Percentiles rank a stretch among this genome's conserved stretches.
Conservation (phyloP, 495 filamentous ascomycete species). For the Choiromyces venosus region DNA sequence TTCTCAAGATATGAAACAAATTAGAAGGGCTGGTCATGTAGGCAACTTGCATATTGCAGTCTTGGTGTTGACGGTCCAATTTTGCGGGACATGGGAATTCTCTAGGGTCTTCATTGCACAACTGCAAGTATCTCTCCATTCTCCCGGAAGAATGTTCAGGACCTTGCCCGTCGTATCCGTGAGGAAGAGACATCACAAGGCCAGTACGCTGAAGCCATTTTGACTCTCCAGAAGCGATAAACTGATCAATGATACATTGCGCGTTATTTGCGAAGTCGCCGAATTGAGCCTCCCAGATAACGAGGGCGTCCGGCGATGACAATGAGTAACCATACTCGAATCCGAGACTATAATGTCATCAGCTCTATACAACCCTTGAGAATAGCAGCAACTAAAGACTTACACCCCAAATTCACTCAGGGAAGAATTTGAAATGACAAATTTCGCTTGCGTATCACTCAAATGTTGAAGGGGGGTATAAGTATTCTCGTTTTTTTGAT, state of each 20-base stretch:
- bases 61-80: slow-evolving; percentile 95
- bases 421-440: slow-evolving; percentile 95
- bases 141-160: slow-evolving; percentile 97
- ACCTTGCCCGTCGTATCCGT: slow-evolving; percentile 97
- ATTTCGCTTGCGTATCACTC: slow-evolving; percentile 80
- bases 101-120: slow-evolving; percentile 96
- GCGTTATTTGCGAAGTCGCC: slow-evolving; percentile 99
- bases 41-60: slow-evolving; percentile 98
- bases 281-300: slow-evolving; percentile 99
- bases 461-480: slow-evolving; percentile 90
- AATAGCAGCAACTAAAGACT: slow-evolving; percentile 38
- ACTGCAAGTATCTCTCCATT: slow-evolving; percentile 94
- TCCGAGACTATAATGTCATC: slow-evolving; percentile 57
- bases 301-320: slow-evolving; percentile 89
- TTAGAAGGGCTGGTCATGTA: slow-evolving; percentile 92
- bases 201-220: slow-evolving; percentile 98
- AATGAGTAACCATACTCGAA: slow-evolving; percentile 99
- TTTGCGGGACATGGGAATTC: slow-evolving; percentile 80
- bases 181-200: slow-evolving; percentile 86
- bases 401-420: slow-evolving; percentile 87
- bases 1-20: slow-evolving; percentile 89
- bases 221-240: slow-evolving; percentile 91
- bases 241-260: slow-evolving; percentile 98
- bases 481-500: slow-evolving; percentile 86
- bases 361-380: slow-evolving; percentile 26